Conservation (phyloP, 495 filamentous ascomycete species). For the Hypoxylon perforatum region DNA sequence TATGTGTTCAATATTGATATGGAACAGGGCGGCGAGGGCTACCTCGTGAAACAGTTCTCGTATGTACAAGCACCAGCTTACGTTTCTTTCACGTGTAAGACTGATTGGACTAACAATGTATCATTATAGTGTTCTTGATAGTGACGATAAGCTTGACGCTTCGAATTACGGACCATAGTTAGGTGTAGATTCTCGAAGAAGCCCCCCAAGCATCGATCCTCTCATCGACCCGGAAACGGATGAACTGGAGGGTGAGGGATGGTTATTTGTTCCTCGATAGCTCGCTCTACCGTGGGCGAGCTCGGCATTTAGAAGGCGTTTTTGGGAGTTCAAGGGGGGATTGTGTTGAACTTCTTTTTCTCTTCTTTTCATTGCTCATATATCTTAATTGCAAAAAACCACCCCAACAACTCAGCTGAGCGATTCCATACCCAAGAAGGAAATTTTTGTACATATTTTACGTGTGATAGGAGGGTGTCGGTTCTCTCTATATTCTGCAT, state of each 20-base stretch:
- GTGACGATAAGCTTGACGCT: slow-evolving; percentile 61
- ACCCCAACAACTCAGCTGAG: slow-evolving; percentile 17
- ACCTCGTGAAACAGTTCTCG: slow-evolving; percentile 89
- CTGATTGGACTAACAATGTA: slow-evolving; percentile 12
- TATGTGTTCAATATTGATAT: slow-evolving; percentile 96
- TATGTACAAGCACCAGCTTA: slow-evolving; percentile 55
- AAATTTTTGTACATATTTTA: slow-evolving; percentile 28
- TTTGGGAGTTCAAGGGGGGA: too few relatives aligned
- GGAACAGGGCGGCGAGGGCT: slow-evolving; percentile 95
- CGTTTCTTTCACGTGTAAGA: slow-evolving; percentile 12
- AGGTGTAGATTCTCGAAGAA: background rate
- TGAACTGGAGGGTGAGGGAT: background rate
- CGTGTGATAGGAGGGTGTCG: slow-evolving; percentile 5
- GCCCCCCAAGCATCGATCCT: background rate
- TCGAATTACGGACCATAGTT: slow-evolving; percentile 53
- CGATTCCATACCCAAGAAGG: slow-evolving; percentile 24
- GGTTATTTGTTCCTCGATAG: slow-evolving; percentile 4
- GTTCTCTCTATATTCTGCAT: slow-evolving; percentile 37
- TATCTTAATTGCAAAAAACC: slow-evolving; percentile 4
- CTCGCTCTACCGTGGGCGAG: background rate
- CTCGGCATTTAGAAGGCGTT: slow-evolving; percentile 31
- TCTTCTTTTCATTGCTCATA: slow-evolving; percentile 7
- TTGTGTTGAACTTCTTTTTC: slow-evolving; percentile 2
- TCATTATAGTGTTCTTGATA: slow-evolving; percentile 59
- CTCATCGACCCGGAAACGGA: background rate